Percentiles rank a stretch among this genome's conserved stretches.
These are phyloP conservation scores for Quillaja saponaria DNA, from an alignment of 306 rosid genomes.

Conservation along the genomic window DNA sequence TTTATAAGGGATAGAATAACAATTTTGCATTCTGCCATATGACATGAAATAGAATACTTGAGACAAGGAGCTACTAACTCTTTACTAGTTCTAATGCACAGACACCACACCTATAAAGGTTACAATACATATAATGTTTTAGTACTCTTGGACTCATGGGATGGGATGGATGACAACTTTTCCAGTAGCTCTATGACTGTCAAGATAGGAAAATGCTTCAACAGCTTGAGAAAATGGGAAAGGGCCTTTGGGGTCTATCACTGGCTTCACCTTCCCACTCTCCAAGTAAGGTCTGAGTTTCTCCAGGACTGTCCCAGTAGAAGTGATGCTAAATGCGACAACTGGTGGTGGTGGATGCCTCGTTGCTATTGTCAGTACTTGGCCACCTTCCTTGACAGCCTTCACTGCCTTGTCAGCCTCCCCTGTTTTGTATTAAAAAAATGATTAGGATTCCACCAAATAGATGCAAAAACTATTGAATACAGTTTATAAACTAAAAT, in stretches of 20 bases:
- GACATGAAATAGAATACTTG: too few relatives aligned
- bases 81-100: background rate
- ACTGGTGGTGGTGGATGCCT: constrained; percentile 39
- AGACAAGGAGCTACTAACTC: background rate
- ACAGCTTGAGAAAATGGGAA: constrained; percentile 55
- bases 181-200: constrained; percentile 58
- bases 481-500: background rate
- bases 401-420: constrained; percentile 48
- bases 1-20: too few relatives aligned
- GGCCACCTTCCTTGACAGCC: constrained; percentile 68
- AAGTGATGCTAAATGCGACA: constrained; percentile 32
- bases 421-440: constrained; percentile 36
- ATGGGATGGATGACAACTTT: constrained; percentile 64
- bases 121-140: background rate
- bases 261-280: constrained; percentile 68
- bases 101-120: background rate
- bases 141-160: constrained; percentile 29
- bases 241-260: constrained; percentile 63
- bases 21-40: too few relatives aligned
- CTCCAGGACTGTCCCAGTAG: constrained; percentile 53
- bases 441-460: background rate
- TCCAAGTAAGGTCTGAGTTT: constrained; percentile 58
- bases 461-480: background rate
- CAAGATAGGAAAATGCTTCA: constrained; percentile 60
- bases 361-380: constrained; percentile 48